Conservation (phyloP, 2,329 filamentous ascomycete genomes). For the Alternaria sp. region DNA sequence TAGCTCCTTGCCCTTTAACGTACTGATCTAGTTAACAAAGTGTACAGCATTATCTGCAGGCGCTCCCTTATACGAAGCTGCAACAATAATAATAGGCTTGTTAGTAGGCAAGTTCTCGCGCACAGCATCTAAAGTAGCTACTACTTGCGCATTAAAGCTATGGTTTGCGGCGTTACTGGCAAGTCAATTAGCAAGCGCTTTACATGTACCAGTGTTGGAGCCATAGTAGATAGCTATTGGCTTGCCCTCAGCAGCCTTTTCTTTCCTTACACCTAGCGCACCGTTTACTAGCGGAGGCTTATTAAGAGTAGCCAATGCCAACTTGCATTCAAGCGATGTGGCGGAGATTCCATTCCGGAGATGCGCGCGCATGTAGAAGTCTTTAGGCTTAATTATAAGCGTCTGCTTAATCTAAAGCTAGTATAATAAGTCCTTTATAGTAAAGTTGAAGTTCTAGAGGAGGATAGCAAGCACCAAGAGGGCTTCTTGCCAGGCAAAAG, state of each 20-base stretch:
- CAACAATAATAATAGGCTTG: slow-evolving; percentile 52
- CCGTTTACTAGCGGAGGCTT: slow-evolving; percentile 23
- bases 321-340: slow-evolving; percentile 42
- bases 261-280: slow-evolving; percentile 20
- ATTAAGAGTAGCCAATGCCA: slow-evolving; percentile 35
- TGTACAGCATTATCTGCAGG: slow-evolving; percentile 56
- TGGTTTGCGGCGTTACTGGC: slow-evolving; percentile 48
- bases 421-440: slow-evolving; percentile 56
- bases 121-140: slow-evolving; percentile 48
- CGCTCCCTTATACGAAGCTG: slow-evolving; percentile 55
- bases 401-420: slow-evolving; percentile 56
- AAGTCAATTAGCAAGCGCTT: slow-evolving; percentile 53
- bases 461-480: slow-evolving; percentile 56
- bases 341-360: slow-evolving; percentile 44
- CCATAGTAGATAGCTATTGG: slow-evolving; percentile 52
- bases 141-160: slow-evolving; percentile 49
- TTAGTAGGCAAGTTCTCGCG: slow-evolving; percentile 49
- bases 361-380: slow-evolving; percentile 52
- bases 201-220: slow-evolving; percentile 55
- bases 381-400: slow-evolving; percentile 57
- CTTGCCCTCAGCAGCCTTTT: slow-evolving; percentile 34
- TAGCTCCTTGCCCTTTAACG: slow-evolving; percentile 40
- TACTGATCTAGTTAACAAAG: slow-evolving; percentile 53
- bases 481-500: slow-evolving; percentile 65
- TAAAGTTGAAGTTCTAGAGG: slow-evolving; percentile 57